phyloP scores from a whole-genome alignment of 2,329 filamentous ascomycete species.

The Fusarium redolens region DNA sequence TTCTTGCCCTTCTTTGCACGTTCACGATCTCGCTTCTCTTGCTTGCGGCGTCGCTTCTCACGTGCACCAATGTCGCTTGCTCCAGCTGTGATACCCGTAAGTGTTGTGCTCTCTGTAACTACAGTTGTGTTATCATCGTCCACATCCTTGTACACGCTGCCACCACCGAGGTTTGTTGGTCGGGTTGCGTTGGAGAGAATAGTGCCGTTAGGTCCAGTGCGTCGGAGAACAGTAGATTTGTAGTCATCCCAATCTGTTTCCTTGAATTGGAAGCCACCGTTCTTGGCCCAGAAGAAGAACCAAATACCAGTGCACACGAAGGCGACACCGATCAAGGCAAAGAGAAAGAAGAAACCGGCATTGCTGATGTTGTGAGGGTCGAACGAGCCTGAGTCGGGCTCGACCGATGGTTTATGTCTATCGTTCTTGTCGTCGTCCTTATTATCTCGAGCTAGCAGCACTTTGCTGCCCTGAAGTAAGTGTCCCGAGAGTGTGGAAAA shows the following conservation, averaged over 20 bases:
- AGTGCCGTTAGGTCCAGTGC: constrained; percentile 89
- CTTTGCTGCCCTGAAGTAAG: constrained; percentile 54
- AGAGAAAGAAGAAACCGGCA: constrained; percentile 82
- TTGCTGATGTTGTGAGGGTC: constrained; percentile 70
- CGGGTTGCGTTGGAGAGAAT: constrained; percentile 85
- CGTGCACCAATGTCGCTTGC: constrained; percentile 66
- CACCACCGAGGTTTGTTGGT: constrained; percentile 86
- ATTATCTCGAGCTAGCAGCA: constrained; percentile 56
- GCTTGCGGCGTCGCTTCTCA: constrained; percentile 66
- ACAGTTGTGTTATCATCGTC: constrained; percentile 59
- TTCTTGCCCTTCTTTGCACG: constrained; percentile 58
- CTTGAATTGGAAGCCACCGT: constrained; percentile 90
- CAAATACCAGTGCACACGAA: constrained; percentile 84
- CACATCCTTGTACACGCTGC: constrained; percentile 83
- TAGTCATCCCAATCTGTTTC: constrained; percentile 97
- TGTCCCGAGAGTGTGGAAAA: constrained; percentile 53
- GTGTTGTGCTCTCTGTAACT: constrained; percentile 57
- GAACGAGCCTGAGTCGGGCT: constrained; percentile 62
- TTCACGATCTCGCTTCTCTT: constrained; percentile 58
- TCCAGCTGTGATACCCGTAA: constrained; percentile 69
- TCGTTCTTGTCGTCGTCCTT: constrained; percentile 42
- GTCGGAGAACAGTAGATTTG: constrained; percentile 91
- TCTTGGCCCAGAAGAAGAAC: constrained; percentile 99
- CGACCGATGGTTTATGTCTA: constrained; percentile 44
- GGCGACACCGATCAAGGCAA: constrained; percentile 82